phyloP scores from a whole-genome alignment of 768 basidiomycete species.

The Roridomyces roridus region DNA sequence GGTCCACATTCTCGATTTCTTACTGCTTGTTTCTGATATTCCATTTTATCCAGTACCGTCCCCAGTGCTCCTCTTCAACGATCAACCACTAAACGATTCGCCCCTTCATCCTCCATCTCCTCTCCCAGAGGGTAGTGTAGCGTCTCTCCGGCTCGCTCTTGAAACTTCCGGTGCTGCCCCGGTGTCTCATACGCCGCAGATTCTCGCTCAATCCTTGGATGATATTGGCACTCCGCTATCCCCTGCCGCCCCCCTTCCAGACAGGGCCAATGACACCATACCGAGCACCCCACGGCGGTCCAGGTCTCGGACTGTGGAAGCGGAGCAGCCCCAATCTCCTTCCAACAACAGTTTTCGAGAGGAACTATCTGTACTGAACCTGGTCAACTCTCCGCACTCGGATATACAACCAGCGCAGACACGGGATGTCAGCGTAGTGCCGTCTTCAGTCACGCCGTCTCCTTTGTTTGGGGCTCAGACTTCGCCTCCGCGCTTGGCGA shows the following conservation, averaged over 20 bases:
- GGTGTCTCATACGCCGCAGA: not conserved
- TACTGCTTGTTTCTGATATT: not conserved
- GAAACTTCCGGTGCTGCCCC: not conserved
- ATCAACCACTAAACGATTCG: conserved; percentile 2
- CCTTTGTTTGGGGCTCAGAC: not conserved
- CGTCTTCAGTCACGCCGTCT: conserved; percentile 14
- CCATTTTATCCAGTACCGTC: not conserved
- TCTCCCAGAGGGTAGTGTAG: not conserved
- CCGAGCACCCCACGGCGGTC: not conserved
- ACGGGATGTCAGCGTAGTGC: not conserved
- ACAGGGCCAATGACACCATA: not conserved
- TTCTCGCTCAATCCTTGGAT: not conserved
- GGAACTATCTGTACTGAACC: not conserved
- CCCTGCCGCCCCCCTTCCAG: not conserved
- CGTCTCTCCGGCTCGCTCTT: conserved; percentile 6
- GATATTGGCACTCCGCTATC: too few species aligned
- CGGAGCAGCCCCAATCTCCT: too few species aligned
- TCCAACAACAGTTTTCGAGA: too few species aligned
- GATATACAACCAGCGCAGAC: not conserved
- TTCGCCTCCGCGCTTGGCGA: conserved; percentile 1
- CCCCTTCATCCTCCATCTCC: conserved; percentile 2
- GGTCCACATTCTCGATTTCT: not conserved
- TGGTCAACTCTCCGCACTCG: not conserved
- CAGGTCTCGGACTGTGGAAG: too few species aligned
- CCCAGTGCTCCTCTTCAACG: not conserved